A percentile compares a stretch with the other conserved stretches of the same genome.
These are phyloP conservation scores for Plenodomus tracheiphilus DNA, from an alignment of 2,329 filamentous ascomycete genomes.

Conservation along the genomic window DNA sequence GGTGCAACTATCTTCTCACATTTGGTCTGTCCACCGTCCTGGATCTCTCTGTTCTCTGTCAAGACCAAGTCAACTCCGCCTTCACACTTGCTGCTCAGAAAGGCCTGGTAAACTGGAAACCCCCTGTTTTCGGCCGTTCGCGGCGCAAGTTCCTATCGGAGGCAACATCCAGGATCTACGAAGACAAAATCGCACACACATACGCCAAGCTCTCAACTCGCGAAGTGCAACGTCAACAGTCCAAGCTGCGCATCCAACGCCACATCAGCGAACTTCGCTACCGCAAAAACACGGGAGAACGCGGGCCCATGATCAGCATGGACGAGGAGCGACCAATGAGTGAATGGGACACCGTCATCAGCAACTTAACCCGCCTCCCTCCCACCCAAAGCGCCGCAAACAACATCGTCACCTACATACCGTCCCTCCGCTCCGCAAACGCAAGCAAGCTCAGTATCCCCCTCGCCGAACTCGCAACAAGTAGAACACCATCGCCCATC, in stretches of 20 bases:
- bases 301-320: slow-evolving; percentile 40
- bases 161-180: slow-evolving; percentile 63
- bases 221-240: slow-evolving; percentile 44
- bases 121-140: slow-evolving; percentile 50
- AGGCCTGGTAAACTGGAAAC: slow-evolving; percentile 62
- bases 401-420: slow-evolving; percentile 38
- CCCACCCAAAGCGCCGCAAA: slow-evolving; percentile 19
- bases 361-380: slow-evolving; percentile 29
- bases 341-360: slow-evolving; percentile 44
- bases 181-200: slow-evolving; percentile 51
- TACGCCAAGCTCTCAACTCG: slow-evolving; percentile 40
- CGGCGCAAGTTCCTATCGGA: slow-evolving; percentile 63
- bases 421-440: slow-evolving; percentile 24
- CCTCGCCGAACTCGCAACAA: slow-evolving; percentile 24
- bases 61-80: slow-evolving; percentile 41
- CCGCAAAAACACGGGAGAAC: slow-evolving; percentile 41
- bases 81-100: slow-evolving; percentile 58
- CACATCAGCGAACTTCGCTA: slow-evolving; percentile 50
- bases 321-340: slow-evolving; percentile 48
- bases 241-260: slow-evolving; percentile 48
- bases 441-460: slow-evolving; percentile 16
- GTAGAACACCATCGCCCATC: slow-evolving; percentile 18
- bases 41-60: slow-evolving; percentile 47
- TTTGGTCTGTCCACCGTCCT: slow-evolving; percentile 61
- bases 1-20: slow-evolving; percentile 63